Base-by-base conservation (phyloP, 2,329 filamentous ascomycete species). In the Xylariaceae sp. region DNA sequence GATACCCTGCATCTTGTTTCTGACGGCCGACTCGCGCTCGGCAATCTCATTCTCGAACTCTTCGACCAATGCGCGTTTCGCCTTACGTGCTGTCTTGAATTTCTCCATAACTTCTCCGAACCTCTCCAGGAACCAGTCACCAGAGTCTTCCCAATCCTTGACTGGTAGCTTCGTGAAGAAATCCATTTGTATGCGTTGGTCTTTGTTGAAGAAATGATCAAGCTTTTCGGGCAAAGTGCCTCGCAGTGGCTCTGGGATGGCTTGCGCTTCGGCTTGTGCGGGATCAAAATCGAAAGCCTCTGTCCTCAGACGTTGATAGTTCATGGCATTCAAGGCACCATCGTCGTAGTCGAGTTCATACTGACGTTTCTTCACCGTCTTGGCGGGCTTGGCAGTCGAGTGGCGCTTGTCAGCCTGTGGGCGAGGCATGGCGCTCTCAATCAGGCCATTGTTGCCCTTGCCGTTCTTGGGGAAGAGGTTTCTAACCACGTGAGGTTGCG, bases 211-310 rank as follows among this genome's bases (percentile, higher is more conserved):
- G 37, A 60, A 76, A 49, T 78, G 70, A 32, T 67, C 60, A 11
- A 81, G 64, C 45, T 72, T 74, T 9, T 72, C 65, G 7, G 68
- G 61, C 4, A 79, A 56, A 19, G 68, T 67, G 28, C 65, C 66
- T 43, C 62, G 55, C 45, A 51, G 59, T 47, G 54, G 64, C 47
- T 51, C 63, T 41, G 53, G 62, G 49, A 45, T 61, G 58, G 57
- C 60, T 29, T 51, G 63, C 36, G 52, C 57, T 40, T 67, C 61
- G n/a, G 65, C 65, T 39, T 69, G 68, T 35, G 73, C 65, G 3
- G 77, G 77, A 47, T 80, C 76, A 44, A 72, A 71, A 53, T 81
- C 78, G 47, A 81, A 81, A 1, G 69, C 65, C 50, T 81, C 73
- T 2, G 64, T 60, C 38, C 64, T 67, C 11, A 81, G 63, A 22